Conservation (phyloP, 306 rosid genomes). For the Prunus padus region DNA sequence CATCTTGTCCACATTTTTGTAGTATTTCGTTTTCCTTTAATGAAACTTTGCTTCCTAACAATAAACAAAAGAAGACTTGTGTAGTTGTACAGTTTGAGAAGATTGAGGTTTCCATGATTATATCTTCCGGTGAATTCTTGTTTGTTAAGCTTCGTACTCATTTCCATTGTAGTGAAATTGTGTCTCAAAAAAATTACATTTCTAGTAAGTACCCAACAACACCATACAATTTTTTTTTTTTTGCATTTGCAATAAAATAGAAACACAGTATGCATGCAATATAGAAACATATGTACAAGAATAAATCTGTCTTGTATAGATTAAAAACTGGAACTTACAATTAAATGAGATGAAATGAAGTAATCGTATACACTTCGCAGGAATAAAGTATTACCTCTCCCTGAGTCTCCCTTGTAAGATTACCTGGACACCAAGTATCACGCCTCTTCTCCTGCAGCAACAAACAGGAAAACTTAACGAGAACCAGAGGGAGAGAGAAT, state of each 20-base stretch:
- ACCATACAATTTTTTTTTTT: background rate
- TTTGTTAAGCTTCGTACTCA: background rate
- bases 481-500: conserved; percentile 10
- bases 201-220: background rate
- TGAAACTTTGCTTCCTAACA: background rate
- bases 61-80: background rate
- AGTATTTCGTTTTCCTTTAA: background rate
- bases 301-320: background rate
- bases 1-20: background rate
- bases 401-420: conserved; percentile 44
- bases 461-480: conserved; percentile 34
- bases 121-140: background rate
- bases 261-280: background rate
- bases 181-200: background rate
- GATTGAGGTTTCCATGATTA: background rate
- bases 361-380: conserved; percentile 10
- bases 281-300: no score
- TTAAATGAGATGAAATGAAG: conserved; percentile 14
- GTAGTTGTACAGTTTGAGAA: background rate
- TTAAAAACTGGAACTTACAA: conserved; percentile 12
- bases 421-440: conserved; percentile 93
- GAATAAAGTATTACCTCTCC: conserved; percentile 53
- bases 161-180: background rate
- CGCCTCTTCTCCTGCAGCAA: conserved; percentile 81
- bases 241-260: background rate